These are phyloP conservation scores for Aureoboletus auriporus DNA, from an alignment of 768 basidiomycete genomes.

Conservation along the genomic window DNA sequence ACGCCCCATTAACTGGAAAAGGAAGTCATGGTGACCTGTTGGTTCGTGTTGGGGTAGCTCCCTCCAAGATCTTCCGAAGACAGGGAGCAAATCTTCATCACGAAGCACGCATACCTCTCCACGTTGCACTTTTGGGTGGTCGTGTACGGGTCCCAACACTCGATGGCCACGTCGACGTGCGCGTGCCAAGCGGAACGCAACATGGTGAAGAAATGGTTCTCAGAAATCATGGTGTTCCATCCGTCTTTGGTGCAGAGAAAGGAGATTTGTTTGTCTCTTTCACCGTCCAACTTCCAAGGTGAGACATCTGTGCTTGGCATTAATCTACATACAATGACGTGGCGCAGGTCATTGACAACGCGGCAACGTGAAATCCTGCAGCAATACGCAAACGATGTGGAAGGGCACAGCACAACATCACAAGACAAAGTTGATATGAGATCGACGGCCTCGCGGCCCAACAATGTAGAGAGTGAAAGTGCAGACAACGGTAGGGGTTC, in stretches of 20 bases:
- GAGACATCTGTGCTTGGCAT: conserved; percentile 26
- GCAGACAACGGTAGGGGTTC: conserved; percentile 68
- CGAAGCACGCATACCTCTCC: conserved; percentile 84
- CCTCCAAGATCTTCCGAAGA: conserved; percentile 81
- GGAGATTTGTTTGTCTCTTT: conserved; percentile 92
- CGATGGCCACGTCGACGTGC: conserved; percentile 93
- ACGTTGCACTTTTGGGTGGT: conserved; percentile 91
- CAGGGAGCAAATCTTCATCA: conserved; percentile 93
- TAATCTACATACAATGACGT: conserved; percentile 4
- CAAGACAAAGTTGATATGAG: conserved; percentile 17
- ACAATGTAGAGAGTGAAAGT: conserved; percentile 19
- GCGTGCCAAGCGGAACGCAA: conserved; percentile 89
- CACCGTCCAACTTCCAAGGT: conserved; percentile 87
- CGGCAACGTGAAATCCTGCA: conserved; percentile 87
- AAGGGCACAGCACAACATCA: conserved; percentile 47
- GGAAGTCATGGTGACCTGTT: conserved; percentile 82
- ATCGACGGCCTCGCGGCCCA: conserved; percentile 16
- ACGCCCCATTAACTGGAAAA: conserved; percentile 76
- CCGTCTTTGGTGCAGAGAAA: conserved; percentile 53
- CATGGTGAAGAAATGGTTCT: conserved; percentile 97
- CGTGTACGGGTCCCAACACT: conserved; percentile 89
- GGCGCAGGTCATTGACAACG: conserved; percentile 67
- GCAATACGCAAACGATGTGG: conserved; percentile 90
- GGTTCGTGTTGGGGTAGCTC: conserved; percentile 78
- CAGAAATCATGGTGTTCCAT: conserved; percentile 76